Evolutionary conservation across 73 alveolate species (phyloP), one percentile per base, ranked within the genome.

Genomic region (Paramecium pentaurelia): DNA sequence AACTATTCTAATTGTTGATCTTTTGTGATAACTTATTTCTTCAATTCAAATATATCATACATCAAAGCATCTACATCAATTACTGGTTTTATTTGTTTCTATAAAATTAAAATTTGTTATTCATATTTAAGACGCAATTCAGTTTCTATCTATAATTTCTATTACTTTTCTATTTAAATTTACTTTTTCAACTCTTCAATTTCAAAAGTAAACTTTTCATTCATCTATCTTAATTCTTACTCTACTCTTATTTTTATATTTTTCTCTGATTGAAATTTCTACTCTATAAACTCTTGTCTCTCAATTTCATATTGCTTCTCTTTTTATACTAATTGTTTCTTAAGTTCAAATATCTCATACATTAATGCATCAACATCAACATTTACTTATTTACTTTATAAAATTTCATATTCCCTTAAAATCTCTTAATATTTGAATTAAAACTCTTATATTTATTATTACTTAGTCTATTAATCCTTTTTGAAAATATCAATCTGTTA

Each of bases 51-150:
- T 8, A 77, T 77, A 8, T 77, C 90, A 42, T 77, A 77, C 90
- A 77, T 77, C 49, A 77, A 77, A 22, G 90, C 90, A 77, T 77
- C 90, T 18, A 77, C 90, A 40, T 77, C 90, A 77, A 42, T 47
- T 12, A 6, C 34, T 34, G 58, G 58, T 30, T 71, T 71, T 32
- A 36, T 71, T 32, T 71, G 5, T 71, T 71, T n/a, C 28, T 71
- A 71, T 34, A 71, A 71, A 27, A 32, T 18, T 18, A 71, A 34
- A n/a, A 71, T 71, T 32, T 71, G 8, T 6, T 36, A 32, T 11
- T 71, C 86, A 11, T 60, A 60, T 60, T 20, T 60, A 0, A 60
- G 25, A 8, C 77, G 8, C 40, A 30, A 27, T 0, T 60, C 77
- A 8, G 77, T 60, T 60, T 60, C 77, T 8, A 60, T 60, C 22